Percentiles rank a stretch among this genome's conserved stretches.
phyloP scores from a whole-genome alignment of 768 basidiomycete genomes.

The Butyriboletus loyo region DNA sequence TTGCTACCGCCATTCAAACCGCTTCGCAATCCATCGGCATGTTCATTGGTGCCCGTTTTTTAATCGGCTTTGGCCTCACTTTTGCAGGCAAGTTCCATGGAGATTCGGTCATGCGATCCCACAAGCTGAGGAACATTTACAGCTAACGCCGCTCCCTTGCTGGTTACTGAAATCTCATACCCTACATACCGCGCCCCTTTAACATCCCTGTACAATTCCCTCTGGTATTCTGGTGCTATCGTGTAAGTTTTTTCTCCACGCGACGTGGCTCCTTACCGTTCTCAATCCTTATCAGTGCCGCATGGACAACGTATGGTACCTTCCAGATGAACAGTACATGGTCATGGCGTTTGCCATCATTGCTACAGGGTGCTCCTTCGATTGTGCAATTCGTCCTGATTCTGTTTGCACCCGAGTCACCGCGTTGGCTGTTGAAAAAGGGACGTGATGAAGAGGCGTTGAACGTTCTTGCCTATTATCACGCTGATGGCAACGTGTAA shows the following conservation, averaged over 20 bases:
- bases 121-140: conserved; percentile 7
- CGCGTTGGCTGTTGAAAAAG: conserved; percentile 78
- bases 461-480: conserved; percentile 74
- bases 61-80: conserved; percentile 74
- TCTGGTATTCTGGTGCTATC: conserved; percentile 85
- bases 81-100: conserved; percentile 49
- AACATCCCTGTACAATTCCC: conserved; percentile 77
- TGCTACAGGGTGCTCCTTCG: conserved; percentile 69
- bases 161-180: conserved; percentile 85
- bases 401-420: conserved; percentile 76
- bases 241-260: conserved; percentile 42
- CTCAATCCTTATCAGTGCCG: conserved; percentile 43
- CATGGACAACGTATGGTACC: conserved; percentile 85
- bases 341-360: conserved; percentile 82
- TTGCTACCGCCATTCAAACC: conserved; percentile 66
- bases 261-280: not conserved
- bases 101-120: not conserved
- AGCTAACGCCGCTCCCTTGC: conserved; percentile 75
- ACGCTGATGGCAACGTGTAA: conserved; percentile 69
- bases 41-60: conserved; percentile 80
- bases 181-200: conserved; percentile 77
- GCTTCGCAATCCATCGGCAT: conserved; percentile 69
- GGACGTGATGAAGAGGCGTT: conserved; percentile 70
- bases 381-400: conserved; percentile 63
- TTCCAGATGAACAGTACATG: conserved; percentile 65